Base-by-base conservation (phyloP, 208 protist genomes). In the Trypanosoma platydactyli region DNA sequence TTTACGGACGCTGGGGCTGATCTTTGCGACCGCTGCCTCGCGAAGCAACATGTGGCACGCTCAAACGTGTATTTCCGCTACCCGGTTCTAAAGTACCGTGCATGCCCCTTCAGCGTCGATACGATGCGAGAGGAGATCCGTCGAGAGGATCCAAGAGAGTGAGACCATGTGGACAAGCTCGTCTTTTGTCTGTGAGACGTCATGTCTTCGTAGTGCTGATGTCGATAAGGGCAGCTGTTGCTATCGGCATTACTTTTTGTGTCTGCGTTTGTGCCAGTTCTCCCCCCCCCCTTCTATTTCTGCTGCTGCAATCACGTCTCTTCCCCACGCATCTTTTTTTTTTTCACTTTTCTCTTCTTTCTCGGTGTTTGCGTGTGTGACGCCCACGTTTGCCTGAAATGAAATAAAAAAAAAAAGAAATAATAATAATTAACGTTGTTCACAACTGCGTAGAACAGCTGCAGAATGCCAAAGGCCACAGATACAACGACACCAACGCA, bases 31-130 rank as follows among this genome's bases (percentile, higher is more conserved):
- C 68, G 65, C 12, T 96, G 91, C 68, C 27, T 81, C 12, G 88
- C 81, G 12, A 94, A 93, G 75, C 57, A 80, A 57, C 77, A 90
- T 33, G 81, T 91, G 44, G 91, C 91, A 22, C 67, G 73, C 54
- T 73, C 82, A 16, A 96, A 96, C 62, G 91, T 96, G 29, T 96
- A 90, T 73, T 96, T 90, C 61, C 83, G 91, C 29, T 96, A 89
- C 56, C 91, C 91, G 0, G 68, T 90, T n/a, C 80, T 96, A 12
- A 91, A 91, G 64, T 96, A 96, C 64, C 76, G 84, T 20, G 59
- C 87, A 18, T 94, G 91, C 64, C 91, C 91, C 0, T 94, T 90
- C 59, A 91, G 80, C 51, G 88, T 91, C 1, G 87, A 94, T 18
- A 71, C 78, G 45, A 86, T 90, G 60, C 83, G 91, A 41, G 84